Conservation (phyloP, 768 basidiomycete species). For the Mycena alexandri region DNA sequence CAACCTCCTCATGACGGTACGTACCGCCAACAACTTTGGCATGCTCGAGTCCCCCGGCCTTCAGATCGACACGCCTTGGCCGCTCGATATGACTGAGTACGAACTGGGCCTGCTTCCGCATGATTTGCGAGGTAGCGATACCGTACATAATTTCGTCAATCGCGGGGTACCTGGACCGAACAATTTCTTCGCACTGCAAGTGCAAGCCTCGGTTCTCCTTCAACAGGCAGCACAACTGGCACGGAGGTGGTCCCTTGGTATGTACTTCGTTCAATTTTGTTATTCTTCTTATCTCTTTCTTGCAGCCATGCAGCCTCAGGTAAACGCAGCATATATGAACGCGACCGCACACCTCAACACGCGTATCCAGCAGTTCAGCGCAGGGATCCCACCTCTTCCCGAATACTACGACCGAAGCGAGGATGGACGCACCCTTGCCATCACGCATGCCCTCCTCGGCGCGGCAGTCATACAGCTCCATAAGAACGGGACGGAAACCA, state of each 20-base stretch:
- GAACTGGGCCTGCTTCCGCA: conserved; percentile 17
- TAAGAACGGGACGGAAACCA: conserved; percentile 26
- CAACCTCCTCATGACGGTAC: conserved; percentile 32
- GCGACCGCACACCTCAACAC: conserved; percentile 28
- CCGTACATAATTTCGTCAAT: conserved; percentile 24
- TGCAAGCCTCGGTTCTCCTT: conserved; percentile 38
- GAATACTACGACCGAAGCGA: conserved; percentile 23
- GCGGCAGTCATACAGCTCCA: conserved; percentile 39
- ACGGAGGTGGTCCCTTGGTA: conserved; percentile 34
- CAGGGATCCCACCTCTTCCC: conserved; percentile 24
- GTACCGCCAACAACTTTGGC: conserved; percentile 30
- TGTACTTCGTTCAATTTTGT: neutral
- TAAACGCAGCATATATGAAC: conserved; percentile 26
- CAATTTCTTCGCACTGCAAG: conserved; percentile 25
- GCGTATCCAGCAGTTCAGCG: conserved; percentile 33
- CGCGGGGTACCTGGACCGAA: conserved; percentile 25
- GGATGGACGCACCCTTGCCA: conserved; percentile 25
- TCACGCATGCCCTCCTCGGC: conserved; percentile 36
- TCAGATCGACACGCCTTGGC: conserved; percentile 43
- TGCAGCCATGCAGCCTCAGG: conserved; percentile 32
- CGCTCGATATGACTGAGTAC: conserved; percentile 34
- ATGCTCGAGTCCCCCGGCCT: conserved; percentile 34
- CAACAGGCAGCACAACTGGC: conserved; percentile 33
- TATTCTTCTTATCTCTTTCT: neutral
- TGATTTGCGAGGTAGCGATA: conserved; percentile 28